phyloP scores from a whole-genome alignment of 2,329 filamentous ascomycete genomes.

The Penicillium italicum region DNA sequence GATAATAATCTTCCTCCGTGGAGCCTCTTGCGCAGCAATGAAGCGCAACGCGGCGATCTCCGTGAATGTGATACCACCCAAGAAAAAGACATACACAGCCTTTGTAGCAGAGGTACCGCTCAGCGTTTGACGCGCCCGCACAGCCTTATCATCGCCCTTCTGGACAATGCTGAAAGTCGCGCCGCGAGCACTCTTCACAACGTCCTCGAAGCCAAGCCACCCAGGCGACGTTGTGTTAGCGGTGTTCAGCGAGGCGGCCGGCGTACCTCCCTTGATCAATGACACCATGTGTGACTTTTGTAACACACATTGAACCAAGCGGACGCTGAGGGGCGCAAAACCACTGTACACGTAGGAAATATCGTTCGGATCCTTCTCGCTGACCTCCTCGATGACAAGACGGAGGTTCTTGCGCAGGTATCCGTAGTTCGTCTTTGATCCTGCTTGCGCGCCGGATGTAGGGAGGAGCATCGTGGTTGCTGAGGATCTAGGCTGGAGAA shows the following conservation, averaged over 20 bases:
- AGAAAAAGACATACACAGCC: conserved; percentile 91
- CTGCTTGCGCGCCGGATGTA: conserved; percentile 60
- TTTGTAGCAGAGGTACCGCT: conserved; percentile 73
- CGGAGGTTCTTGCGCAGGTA: conserved; percentile 80
- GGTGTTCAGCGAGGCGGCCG: conserved; percentile 46
- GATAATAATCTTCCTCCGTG: conserved; percentile 78
- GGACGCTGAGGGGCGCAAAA: conserved; percentile 87
- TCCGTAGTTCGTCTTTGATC: conserved; percentile 83
- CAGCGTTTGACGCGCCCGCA: conserved; percentile 78
- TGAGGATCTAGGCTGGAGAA: conserved; percentile 74
- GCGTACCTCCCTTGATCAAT: conserved; percentile 62
- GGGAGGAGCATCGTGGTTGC: conserved; percentile 78
- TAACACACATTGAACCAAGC: conserved; percentile 85
- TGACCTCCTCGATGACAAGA: conserved; percentile 92
- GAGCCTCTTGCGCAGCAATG: conserved; percentile 78
- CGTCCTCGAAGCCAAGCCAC: conserved; percentile 91
- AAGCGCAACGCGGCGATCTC: conserved; percentile 93
- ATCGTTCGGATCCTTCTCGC: conserved; percentile 90
- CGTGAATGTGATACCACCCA: conserved; percentile 94
- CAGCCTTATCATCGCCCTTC: conserved; percentile 86
- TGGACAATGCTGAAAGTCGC: conserved; percentile 89
- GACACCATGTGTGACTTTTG: conserved; percentile 81
- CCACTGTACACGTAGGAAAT: conserved; percentile 98
- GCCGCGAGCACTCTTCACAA: conserved; percentile 80
- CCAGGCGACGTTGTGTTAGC: conserved; percentile 65